A percentile compares a stretch with the other conserved stretches of the same genome.
Evolutionary conservation across 139 green algal species (phyloP).

Genomic region (Volvox reticuliferus): DNA sequence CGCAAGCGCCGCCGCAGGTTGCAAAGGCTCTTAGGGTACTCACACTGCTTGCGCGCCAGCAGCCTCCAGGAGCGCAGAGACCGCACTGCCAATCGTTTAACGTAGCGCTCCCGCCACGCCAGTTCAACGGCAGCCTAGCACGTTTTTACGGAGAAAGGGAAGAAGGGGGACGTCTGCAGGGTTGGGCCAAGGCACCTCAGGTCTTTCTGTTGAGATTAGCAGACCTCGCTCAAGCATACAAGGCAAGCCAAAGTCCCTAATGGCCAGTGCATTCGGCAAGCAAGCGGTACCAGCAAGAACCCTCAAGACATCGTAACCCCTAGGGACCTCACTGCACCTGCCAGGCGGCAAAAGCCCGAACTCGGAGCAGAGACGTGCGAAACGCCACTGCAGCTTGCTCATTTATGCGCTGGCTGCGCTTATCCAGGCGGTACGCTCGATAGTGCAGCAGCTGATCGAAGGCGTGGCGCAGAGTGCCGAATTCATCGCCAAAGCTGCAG

Average conservation of each 20-base stretch:
- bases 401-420: slow-evolving; percentile 21
- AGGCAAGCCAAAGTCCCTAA: too few relatives aligned
- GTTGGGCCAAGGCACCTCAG: too few relatives aligned
- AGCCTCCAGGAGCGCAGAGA: background rate
- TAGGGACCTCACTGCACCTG: slow-evolving; percentile 2
- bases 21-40: background rate
- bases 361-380: slow-evolving; percentile 11
- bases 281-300: too few relatives aligned
- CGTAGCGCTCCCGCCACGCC: slow-evolving; percentile 6
- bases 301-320: too few relatives aligned
- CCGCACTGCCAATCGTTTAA: background rate
- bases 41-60: background rate
- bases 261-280: too few relatives aligned
- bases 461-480: background rate
- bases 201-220: too few relatives aligned
- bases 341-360: slow-evolving; percentile 17
- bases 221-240: too few relatives aligned
- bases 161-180: too few relatives aligned
- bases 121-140: background rate
- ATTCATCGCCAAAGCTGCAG: slow-evolving; percentile 26
- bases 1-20: slow-evolving; percentile 35
- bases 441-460: slow-evolving; percentile 24
- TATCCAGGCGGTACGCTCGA: background rate
- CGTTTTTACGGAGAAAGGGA: background rate
- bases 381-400: background rate